Evolutionary conservation across 345 rosid genomes (phyloP).

Genomic region (Melastoma malabathricum): DNA sequence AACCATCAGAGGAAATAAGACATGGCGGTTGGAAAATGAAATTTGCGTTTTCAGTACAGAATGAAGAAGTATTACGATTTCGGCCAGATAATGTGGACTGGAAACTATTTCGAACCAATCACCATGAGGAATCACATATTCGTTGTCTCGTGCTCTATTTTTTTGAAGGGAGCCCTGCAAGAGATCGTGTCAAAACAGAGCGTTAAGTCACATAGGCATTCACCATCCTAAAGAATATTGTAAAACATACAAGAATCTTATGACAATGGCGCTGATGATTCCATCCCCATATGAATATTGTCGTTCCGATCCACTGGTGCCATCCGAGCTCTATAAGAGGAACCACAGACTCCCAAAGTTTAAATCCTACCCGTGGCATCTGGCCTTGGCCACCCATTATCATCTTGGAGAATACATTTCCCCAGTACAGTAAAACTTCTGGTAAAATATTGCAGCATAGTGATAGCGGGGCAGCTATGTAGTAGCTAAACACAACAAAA

Average conservation of each 20-base stretch:
- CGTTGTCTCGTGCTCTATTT: too few relatives aligned
- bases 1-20: too few relatives aligned
- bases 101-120: constrained; percentile 46
- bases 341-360: too few relatives aligned
- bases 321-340: constrained; percentile 42
- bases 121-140: too few relatives aligned
- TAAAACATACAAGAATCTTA: constrained; percentile 38
- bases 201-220: neutral
- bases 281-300: constrained; percentile 63
- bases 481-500: constrained; percentile 34
- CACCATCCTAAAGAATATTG: neutral
- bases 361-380: constrained; percentile 6
- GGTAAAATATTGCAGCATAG: constrained; percentile 24
- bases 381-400: constrained; percentile 28
- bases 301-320: constrained; percentile 47
- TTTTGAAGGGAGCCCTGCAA: constrained; percentile 23
- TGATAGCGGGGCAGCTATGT: constrained; percentile 44
- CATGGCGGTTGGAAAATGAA: neutral
- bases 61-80: constrained; percentile 36
- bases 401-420: constrained; percentile 23
- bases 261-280: constrained; percentile 56
- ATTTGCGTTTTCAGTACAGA: neutral
- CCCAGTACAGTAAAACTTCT: neutral
- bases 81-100: constrained; percentile 65
- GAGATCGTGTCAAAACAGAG: too few relatives aligned